Evolutionary conservation across 257 asterid genomes (phyloP).

Genomic region (Vinca minor): DNA sequence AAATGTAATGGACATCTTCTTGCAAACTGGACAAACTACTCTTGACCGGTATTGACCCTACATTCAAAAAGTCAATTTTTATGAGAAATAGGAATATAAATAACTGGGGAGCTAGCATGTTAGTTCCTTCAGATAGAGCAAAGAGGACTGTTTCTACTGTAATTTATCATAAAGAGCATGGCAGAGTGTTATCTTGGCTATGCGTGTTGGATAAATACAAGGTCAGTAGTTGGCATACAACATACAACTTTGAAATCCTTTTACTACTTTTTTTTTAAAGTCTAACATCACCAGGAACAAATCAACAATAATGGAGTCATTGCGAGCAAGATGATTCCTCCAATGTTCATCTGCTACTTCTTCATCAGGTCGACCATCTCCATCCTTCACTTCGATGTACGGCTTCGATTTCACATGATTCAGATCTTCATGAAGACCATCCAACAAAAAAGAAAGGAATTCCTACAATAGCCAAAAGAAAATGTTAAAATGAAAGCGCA

Average conservation of each 20-base stretch:
- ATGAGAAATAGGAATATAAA: background rate
- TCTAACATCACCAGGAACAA: slow-evolving; percentile 40
- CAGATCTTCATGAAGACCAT: slow-evolving; percentile 78
- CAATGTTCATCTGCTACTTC: slow-evolving; percentile 68
- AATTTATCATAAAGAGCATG: background rate
- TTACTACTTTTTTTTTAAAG: too few species aligned
- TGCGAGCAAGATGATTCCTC: slow-evolving; percentile 57
- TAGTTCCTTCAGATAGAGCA: background rate
- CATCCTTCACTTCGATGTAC: slow-evolving; percentile 45
- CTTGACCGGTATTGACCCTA: slow-evolving; percentile 74
- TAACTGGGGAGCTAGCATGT: background rate
- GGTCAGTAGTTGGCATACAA: too few species aligned
- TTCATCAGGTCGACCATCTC: slow-evolving; percentile 45
- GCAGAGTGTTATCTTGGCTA: background rate
- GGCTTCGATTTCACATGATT: slow-evolving; percentile 67
- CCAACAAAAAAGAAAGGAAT: slow-evolving; percentile 61
- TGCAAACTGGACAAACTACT: slow-evolving; percentile 58
- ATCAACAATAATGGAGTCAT: slow-evolving; percentile 63
- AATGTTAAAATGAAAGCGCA: too few species aligned
- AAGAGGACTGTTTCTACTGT: background rate
- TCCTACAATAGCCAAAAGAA: slow-evolving; percentile 29
- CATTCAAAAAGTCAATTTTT: slow-evolving; percentile 12
- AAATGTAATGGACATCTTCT: slow-evolving; percentile 45
- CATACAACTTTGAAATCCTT: too few species aligned
- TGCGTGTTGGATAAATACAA: background rate